Evolutionary conservation across 2,329 filamentous ascomycete genomes (phyloP), one percentile per base, ranked within the genome.

Genomic region (Fusarium vanettenii): DNA sequence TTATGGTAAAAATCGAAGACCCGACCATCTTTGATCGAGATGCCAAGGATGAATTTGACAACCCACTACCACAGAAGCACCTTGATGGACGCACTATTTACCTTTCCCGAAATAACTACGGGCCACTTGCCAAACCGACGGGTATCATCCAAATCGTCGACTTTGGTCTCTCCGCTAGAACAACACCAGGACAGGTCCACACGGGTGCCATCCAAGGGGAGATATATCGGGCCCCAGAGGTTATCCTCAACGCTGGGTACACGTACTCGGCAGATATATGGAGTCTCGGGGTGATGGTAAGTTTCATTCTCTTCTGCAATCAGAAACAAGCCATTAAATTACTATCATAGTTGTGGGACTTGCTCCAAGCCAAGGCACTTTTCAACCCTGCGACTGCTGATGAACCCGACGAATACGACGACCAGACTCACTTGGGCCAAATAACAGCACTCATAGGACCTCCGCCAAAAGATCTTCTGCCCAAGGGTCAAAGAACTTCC

Each of bases 281-380:
- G 74, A 79, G 74, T 25, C 70, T 78, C 2, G 78, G 76, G 0
- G 72, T 68, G 4, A 66, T 77, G 74, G 78, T 79, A 67, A 72
- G 7, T 3, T 3, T 16, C 5, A 9, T 35, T 9, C 9, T 8
- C 13, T 16, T 4, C 2, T 7, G 1, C 2, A 5, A 10, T 1
- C 9, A n/a, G 2, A 5, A 6, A 13, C 22, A 43, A 2, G 43
- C n/a, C 64, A n/a, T 62, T 14, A 3, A 5, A 4, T 11, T 7
- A 25, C 6, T 16, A 22, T 9, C 25, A 22, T 16, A 76, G 73
- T 45, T 71, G 3, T 71, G 56, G 60, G 62, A 73, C 8, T 52
- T 74, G 13, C 65, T 74, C 10, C 60, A 70, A 41, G 70, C 31
- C 6, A 62, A 61, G 41, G 18, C 33, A 10, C 64, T 72, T 13